phyloP scores from a whole-genome alignment of 1,139 yeast genomes.

The Blastobotrys proliferans region DNA sequence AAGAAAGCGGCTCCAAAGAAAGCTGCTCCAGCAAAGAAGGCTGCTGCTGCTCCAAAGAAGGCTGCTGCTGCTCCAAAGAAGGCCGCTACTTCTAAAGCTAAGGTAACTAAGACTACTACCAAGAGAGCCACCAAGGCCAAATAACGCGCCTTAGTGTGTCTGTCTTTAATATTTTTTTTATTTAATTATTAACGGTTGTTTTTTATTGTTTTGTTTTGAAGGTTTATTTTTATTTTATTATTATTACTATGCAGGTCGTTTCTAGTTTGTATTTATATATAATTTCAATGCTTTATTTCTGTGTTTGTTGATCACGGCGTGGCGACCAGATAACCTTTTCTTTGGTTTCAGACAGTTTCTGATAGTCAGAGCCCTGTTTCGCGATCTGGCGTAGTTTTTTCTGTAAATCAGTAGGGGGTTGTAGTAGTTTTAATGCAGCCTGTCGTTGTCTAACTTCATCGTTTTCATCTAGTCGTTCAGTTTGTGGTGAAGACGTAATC shows the following conservation, averaged over 20 bases:
- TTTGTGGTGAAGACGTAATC: conserved; percentile 27
- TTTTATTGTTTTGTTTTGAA: conserved; percentile 8
- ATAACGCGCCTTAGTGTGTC: not conserved
- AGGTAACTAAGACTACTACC: conserved; percentile 3
- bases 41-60: conserved; percentile 24
- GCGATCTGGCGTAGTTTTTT: conserved; percentile 22
- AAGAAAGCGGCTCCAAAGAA: conserved; percentile 23
- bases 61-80: conserved; percentile 12
- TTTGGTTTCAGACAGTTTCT: not conserved
- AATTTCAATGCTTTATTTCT: conserved; percentile 10
- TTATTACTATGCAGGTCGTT: not conserved
- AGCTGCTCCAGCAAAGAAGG: conserved; percentile 27
- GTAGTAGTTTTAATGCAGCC: conserved; percentile 22
- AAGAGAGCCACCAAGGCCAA: conserved; percentile 7
- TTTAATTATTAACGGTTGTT: not conserved
- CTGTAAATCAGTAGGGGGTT: conserved; percentile 30
- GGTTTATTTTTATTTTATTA: conserved; percentile 11
- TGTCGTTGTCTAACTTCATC: conserved; percentile 12
- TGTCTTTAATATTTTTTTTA: conserved; percentile 7
- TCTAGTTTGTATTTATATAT: no score
- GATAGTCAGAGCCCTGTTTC: not conserved
- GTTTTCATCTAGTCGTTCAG: conserved; percentile 22
- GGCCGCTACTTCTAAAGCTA: conserved; percentile 17
- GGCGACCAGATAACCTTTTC: conserved; percentile 9
- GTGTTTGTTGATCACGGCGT: not conserved